Evolutionary conservation across 352 stramenopile species (phyloP), one percentile per base, ranked within the genome.

Genomic region (Pythium apleroticum): DNA sequence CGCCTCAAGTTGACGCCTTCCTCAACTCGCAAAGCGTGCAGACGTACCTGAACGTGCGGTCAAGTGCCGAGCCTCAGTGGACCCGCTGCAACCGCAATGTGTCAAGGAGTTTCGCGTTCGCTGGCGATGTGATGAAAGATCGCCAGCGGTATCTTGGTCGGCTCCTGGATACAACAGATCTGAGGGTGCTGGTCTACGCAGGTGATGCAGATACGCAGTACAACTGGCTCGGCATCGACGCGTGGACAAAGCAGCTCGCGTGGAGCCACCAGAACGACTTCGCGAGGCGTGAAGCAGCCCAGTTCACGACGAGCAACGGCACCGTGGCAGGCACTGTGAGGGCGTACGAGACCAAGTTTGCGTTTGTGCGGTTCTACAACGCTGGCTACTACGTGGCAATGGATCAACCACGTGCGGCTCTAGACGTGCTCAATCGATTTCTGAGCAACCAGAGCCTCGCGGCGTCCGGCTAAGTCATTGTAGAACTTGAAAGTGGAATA

Each of bases 141-240:
- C 97, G 93, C 70, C 78, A 94, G 30, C 53, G 78, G 35, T 86
- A 90, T 24, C 69, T 98, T 31, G 78, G 80, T 0, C 81, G 96
- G 37, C 68, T 98, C 49, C 71, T 98, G 2, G 55, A 74, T 17
- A 53, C 43, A 14, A 58, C 8, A 9, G 55, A 63, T 31, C 46
- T 79, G 19, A 70, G 69, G 10, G 88, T 95, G 10, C 74, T 98
- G 20, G 90, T 98, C 52, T 98, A 98, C 74, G 88, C 88, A n/a
- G 94, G 94, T 57, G 94, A 98, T 73, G 73, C 87, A 20, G 94
- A 98, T 67, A 96, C 97, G 66, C 96, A 97, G 60, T 97, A 86
- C 74, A 98, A 98, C 66, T 98, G 95, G 74, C 59, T 97, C 33
- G 94, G 93, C 20, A 97, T 97, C 63, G 58, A 93, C 54, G 91